These are phyloP conservation scores for Apium graveolens DNA, from an alignment of 129 eudicot species.

Conservation along the genomic window DNA sequence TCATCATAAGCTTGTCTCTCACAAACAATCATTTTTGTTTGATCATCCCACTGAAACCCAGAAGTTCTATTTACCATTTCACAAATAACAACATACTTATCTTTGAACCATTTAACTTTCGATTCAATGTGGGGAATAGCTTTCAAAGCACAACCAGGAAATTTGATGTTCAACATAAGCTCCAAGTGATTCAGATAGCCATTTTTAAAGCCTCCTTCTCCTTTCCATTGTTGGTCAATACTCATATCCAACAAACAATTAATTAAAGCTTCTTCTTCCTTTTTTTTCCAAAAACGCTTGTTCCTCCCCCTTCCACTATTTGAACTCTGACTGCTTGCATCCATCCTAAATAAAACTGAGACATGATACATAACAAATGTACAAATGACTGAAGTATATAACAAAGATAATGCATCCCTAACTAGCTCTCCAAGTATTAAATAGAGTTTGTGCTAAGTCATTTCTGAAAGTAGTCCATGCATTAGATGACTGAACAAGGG, in stretches of 20 bases:
- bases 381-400: too few relatives aligned
- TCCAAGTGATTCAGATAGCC: neutral
- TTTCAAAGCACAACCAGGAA: neutral
- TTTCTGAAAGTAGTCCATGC: neutral
- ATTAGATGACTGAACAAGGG: neutral
- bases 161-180: neutral
- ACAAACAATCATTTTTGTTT: neutral
- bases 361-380: too few relatives aligned
- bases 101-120: neutral
- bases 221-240: neutral
- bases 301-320: neutral
- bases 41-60: neutral
- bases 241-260: neutral
- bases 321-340: neutral
- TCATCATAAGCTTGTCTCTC: neutral
- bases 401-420: neutral
- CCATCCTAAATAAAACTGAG: too few relatives aligned
- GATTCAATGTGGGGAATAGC: neutral
- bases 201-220: neutral
- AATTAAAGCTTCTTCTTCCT: neutral
- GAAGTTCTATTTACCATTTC: neutral
- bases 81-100: too few relatives aligned
- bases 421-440: too few relatives aligned
- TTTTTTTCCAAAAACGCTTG: neutral
- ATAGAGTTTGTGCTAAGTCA: neutral